A percentile compares a stretch with the other conserved stretches of the same genome.
These are phyloP conservation scores for Botrytis byssoidea DNA, from an alignment of 2,329 filamentous ascomycete genomes.

Conservation along the genomic window DNA sequence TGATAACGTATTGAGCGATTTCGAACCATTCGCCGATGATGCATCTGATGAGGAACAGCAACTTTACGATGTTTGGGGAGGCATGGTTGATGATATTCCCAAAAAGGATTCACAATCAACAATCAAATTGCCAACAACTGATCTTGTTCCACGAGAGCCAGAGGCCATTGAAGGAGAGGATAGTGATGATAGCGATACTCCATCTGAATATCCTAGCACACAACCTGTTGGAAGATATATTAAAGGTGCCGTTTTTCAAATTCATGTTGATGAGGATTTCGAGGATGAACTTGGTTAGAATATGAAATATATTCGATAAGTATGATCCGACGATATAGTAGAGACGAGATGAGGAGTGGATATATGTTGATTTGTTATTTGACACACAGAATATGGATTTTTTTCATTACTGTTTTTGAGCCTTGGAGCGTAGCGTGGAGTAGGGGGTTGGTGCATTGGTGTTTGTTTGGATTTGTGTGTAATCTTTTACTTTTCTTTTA, in stretches of 20 bases:
- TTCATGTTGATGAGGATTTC: conserved; percentile 24
- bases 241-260: neutral
- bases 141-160: neutral
- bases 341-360: neutral
- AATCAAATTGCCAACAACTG: neutral
- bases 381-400: neutral
- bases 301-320: neutral
- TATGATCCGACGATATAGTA: neutral
- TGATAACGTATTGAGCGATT: conserved; percentile 29
- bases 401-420: neutral
- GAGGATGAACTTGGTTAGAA: conserved; percentile 14
- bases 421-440: conserved; percentile 1
- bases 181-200: conserved; percentile 19
- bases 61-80: conserved; percentile 24
- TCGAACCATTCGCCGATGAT: conserved; percentile 20
- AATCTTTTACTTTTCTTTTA: neutral
- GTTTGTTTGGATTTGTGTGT: neutral
- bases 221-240: conserved; percentile 5
- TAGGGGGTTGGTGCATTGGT: neutral
- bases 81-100: conserved; percentile 19
- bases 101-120: neutral
- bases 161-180: conserved; percentile 13
- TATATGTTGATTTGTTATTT: neutral
- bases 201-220: conserved; percentile 23
- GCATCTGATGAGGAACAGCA: neutral